phyloP scores from a whole-genome alignment of 192 early-diverging fungal genomes.

The Coemansia sp. region DNA sequence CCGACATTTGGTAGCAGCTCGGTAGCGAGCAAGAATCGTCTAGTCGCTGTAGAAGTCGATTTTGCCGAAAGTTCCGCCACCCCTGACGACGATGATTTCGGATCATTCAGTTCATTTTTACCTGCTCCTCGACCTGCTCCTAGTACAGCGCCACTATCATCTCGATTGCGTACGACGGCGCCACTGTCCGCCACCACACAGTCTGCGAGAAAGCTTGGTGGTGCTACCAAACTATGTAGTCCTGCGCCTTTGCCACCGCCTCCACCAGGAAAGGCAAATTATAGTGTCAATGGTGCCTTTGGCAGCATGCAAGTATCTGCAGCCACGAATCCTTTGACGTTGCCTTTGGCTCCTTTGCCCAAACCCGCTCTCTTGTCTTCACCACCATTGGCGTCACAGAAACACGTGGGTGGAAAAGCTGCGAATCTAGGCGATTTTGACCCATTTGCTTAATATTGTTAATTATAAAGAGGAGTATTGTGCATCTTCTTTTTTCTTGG shows the following conservation, averaged over 20 bases:
- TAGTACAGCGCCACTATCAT: neutral
- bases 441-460: constrained; percentile 33
- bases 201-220: constrained; percentile 11
- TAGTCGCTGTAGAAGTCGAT: constrained; percentile 19
- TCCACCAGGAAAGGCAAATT: constrained; percentile 1
- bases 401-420: constrained; percentile 46
- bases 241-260: constrained; percentile 8
- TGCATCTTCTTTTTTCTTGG: neutral
- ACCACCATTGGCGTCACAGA: constrained; percentile 14
- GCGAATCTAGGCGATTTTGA: constrained; percentile 51
- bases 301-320: neutral
- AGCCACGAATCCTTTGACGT: neutral
- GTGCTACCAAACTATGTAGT: constrained; percentile 6
- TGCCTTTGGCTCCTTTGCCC: constrained; percentile 12
- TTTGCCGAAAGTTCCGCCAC: neutral
- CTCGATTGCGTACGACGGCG: constrained; percentile 20
- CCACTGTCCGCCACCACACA: constrained; percentile 1
- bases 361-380: neutral
- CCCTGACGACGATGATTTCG: constrained; percentile 27
- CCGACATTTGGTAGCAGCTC: constrained; percentile 9
- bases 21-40: neutral
- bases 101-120: constrained; percentile 22
- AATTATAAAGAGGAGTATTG: neutral
- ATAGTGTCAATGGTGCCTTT: neutral
- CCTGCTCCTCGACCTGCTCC: constrained; percentile 8